phyloP scores from a whole-genome alignment of 768 basidiomycete genomes.

The Podaxis mareebaensis region DNA sequence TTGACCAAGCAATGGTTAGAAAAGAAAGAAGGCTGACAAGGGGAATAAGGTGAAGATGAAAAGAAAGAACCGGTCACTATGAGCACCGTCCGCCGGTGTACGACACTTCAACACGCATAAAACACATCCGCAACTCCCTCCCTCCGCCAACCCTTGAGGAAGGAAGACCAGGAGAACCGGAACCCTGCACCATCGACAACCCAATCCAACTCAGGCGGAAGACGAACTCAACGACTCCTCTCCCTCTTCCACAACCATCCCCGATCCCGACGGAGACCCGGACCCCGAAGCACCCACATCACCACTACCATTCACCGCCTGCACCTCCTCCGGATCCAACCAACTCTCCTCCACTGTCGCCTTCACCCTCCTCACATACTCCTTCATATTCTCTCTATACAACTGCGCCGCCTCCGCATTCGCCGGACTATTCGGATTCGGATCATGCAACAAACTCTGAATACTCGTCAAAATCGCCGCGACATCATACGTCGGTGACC shows the following conservation, averaged over 20 bases:
- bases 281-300: not conserved
- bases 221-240: conserved; percentile 9
- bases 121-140: not conserved
- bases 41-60: not conserved
- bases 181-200: not conserved
- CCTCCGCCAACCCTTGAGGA: not conserved
- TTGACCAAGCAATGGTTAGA: conserved; percentile 9
- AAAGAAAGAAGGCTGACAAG: not conserved
- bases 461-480: conserved; percentile 97
- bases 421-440: conserved; percentile 97
- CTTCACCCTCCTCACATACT: conserved; percentile 92
- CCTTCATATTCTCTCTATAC: conserved; percentile 98
- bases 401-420: conserved; percentile 98
- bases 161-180: not conserved
- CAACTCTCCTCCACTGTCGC: conserved; percentile 94
- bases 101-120: not conserved
- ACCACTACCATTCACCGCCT: not conserved
- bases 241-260: conserved; percentile 3
- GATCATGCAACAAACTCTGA: conserved; percentile 94
- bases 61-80: not conserved
- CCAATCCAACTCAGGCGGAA: not conserved
- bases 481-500: conserved; percentile 99
- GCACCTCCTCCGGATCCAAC: conserved; percentile 78
- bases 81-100: not conserved
- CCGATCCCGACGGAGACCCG: not conserved